phyloP scores from a whole-genome alignment of 2,329 filamentous ascomycete species.

The Xylariaceae sp. region DNA sequence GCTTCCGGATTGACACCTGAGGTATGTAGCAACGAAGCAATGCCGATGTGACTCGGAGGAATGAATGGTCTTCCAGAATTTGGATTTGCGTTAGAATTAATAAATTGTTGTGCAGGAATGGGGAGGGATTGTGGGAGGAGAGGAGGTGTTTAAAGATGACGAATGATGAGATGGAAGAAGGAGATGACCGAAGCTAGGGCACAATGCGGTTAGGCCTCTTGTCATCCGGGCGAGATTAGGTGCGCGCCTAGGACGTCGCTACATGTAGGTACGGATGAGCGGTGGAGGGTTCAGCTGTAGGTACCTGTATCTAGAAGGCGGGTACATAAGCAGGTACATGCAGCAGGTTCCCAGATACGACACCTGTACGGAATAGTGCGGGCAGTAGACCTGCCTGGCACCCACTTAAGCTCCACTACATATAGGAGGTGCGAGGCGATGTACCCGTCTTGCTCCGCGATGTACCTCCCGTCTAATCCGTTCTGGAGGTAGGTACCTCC shows the following conservation, averaged over 20 bases:
- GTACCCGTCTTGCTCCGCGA: too few relatives aligned
- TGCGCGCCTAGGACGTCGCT: background rate
- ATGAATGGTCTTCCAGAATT: constrained; percentile 14
- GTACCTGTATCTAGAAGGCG: background rate
- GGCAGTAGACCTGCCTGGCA: too few relatives aligned
- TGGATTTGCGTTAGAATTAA: constrained; percentile 12
- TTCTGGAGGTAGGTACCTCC: too few relatives aligned
- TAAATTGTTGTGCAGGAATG: constrained; percentile 21
- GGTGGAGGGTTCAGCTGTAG: background rate
- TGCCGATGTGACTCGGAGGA: constrained; percentile 10
- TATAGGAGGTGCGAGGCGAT: too few relatives aligned
- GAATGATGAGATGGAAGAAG: constrained; percentile 21
- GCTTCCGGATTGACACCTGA: background rate
- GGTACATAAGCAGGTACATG: too few relatives aligned
- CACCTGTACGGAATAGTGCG: too few relatives aligned
- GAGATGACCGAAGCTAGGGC: constrained; percentile 15
- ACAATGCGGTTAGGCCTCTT: constrained; percentile 18
- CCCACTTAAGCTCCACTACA: too few relatives aligned
- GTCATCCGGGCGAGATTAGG: background rate
- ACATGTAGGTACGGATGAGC: background rate
- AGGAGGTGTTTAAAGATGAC: constrained; percentile 20
- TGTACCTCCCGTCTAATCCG: too few relatives aligned
- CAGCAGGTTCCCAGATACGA: too few relatives aligned
- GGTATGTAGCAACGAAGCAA: constrained; percentile 1
- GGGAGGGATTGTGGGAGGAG: constrained; percentile 21